Percentiles rank a stretch among this genome's conserved stretches.
These are phyloP conservation scores for Prunus yedoensis DNA, from an alignment of 331 rosid species.

Conservation along the genomic window DNA sequence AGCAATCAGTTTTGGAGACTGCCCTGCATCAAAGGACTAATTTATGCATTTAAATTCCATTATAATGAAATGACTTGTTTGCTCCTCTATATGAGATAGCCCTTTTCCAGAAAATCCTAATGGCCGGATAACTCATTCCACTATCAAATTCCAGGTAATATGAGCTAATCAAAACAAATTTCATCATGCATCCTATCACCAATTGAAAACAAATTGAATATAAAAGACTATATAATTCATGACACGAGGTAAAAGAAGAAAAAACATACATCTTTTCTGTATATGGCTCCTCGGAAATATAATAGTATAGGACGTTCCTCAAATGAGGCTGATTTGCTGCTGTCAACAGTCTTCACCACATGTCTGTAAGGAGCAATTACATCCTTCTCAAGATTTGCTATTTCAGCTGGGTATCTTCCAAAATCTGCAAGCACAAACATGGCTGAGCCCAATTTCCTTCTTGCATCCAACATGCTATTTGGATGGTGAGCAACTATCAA, in stretches of 20 bases:
- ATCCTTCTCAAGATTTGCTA: constrained; percentile 85
- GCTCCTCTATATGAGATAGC: not conserved
- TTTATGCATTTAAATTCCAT: not conserved
- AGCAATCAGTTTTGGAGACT: not conserved
- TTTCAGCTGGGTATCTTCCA: constrained; percentile 79
- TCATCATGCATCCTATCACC: not conserved
- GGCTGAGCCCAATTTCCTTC: constrained; percentile 75
- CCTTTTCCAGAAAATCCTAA: not conserved
- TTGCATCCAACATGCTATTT: constrained; percentile 79
- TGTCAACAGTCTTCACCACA: constrained; percentile 54
- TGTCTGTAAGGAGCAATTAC: constrained; percentile 89
- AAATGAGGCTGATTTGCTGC: constrained; percentile 61
- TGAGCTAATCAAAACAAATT: constrained; percentile 8
- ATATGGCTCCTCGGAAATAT: constrained; percentile 89
- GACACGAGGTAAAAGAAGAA: constrained; percentile 19
- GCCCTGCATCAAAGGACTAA: not conserved
- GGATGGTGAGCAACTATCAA: constrained; percentile 91
- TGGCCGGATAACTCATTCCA: not conserved
- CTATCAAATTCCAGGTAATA: not conserved
- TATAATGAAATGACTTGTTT: not conserved
- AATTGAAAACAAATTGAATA: not conserved
- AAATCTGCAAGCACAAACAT: constrained; percentile 95
- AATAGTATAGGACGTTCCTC: constrained; percentile 65
- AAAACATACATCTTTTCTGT: constrained; percentile 90
- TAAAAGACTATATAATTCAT: constrained; percentile 1